phyloP scores from a whole-genome alignment of 2,329 filamentous ascomycete genomes.

The Pseudocercospora cruenta region DNA sequence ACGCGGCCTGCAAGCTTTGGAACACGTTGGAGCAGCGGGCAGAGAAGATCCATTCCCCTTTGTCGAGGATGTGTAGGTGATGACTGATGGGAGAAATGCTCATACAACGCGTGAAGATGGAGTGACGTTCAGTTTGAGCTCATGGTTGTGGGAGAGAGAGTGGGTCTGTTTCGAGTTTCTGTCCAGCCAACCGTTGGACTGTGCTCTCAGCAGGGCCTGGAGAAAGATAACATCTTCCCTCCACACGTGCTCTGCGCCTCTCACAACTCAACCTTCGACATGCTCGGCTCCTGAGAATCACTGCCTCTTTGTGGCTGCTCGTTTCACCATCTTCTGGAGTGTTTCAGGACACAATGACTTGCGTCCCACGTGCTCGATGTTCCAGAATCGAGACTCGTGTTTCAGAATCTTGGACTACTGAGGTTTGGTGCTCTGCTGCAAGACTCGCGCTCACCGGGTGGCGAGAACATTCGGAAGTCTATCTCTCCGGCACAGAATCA shows the following conservation, averaged over 20 bases:
- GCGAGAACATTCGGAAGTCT: background rate
- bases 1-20: background rate
- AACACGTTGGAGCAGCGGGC: background rate
- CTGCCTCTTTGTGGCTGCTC: constrained; percentile 3
- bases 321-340: constrained; percentile 7
- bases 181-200: constrained; percentile 5
- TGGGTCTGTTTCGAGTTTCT: constrained; percentile 2
- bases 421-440: background rate
- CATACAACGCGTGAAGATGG: background rate
- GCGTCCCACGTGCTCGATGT: background rate
- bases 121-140: constrained; percentile 10
- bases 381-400: background rate
- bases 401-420: background rate
- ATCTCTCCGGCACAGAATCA: background rate
- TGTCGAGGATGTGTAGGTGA: background rate
- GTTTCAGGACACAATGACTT: constrained; percentile 3
- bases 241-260: background rate
- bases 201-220: background rate
- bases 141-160: constrained; percentile 8
- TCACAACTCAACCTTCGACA: background rate
- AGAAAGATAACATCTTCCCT: background rate
- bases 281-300: constrained; percentile 5
- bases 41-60: background rate
- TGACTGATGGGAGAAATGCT: background rate
- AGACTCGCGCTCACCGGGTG: background rate